Conservation (phyloP, 2,329 filamentous ascomycete species). For the Penicillium expansum region DNA sequence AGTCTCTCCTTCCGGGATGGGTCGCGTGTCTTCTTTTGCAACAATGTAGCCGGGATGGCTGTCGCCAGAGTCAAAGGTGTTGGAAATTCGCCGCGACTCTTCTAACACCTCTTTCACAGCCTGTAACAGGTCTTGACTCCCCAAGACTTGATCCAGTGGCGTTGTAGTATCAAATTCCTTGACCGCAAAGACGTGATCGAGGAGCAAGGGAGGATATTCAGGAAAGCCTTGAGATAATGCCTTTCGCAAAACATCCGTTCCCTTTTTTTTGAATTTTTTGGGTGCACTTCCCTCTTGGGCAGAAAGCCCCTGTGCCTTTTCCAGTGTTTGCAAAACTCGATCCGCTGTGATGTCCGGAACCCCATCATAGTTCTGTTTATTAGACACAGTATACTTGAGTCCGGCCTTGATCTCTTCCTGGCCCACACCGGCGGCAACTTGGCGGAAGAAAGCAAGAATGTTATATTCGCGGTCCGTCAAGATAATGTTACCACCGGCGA, state of each 20-base stretch:
- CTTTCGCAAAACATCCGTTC: conserved; percentile 72
- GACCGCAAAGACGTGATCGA: conserved; percentile 78
- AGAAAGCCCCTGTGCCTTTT: conserved; percentile 55
- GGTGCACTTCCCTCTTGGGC: conserved; percentile 38
- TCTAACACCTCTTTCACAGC: conserved; percentile 66
- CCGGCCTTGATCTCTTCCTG: conserved; percentile 79
- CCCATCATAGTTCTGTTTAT: conserved; percentile 78
- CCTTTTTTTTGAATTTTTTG: conserved; percentile 72
- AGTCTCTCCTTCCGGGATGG: conserved; percentile 42
- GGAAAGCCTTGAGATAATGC: conserved; percentile 80
- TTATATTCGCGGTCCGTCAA: conserved; percentile 81
- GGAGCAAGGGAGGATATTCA: conserved; percentile 80
- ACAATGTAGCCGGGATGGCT: conserved; percentile 82
- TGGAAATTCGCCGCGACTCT: conserved; percentile 67
- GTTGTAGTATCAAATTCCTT: conserved; percentile 66
- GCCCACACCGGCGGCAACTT: conserved; percentile 76
- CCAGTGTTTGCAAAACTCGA: conserved; percentile 66
- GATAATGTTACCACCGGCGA: conserved; percentile 91
- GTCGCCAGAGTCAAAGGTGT: conserved; percentile 64
- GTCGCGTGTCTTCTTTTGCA: conserved; percentile 56
- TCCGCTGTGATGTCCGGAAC: conserved; percentile 73
- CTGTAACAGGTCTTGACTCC: conserved; percentile 62
- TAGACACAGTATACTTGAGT: conserved; percentile 72
- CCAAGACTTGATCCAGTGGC: conserved; percentile 67
- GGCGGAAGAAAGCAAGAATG: conserved; percentile 75